phyloP scores from a whole-genome alignment of 805 yeast species.

The Hanseniaspora thailandica region DNA sequence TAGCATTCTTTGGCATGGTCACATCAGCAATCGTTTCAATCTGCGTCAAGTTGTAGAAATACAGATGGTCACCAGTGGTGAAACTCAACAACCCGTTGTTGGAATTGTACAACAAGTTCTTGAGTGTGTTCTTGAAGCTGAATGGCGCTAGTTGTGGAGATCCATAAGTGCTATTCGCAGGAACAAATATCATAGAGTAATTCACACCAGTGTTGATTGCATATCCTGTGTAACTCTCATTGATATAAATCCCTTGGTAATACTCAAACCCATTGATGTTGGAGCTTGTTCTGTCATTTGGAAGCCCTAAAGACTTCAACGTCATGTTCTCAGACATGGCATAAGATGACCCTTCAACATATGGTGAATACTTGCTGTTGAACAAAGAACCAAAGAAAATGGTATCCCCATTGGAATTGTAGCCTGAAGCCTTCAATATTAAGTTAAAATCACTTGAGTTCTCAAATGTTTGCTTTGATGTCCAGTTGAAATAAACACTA shows the following conservation, averaged over 20 bases:
- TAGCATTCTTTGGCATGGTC: conserved; percentile 30
- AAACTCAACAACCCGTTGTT: conserved; percentile 20
- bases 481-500: conserved; percentile 24
- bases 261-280: conserved; percentile 15
- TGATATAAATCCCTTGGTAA: conserved; percentile 33
- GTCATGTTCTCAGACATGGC: conserved; percentile 18
- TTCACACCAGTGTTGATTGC: conserved; percentile 37
- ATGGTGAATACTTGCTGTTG: conserved; percentile 26
- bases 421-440: conserved; percentile 23
- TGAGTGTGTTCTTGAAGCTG: not conserved
- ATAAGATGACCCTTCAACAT: conserved; percentile 23
- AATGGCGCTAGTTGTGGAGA: conserved; percentile 7
- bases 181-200: conserved; percentile 7
- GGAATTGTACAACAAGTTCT: conserved; percentile 4
- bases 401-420: conserved; percentile 26
- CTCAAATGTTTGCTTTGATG: conserved; percentile 19
- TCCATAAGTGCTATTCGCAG: not conserved
- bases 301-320: conserved; percentile 18
- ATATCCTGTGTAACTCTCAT: conserved; percentile 40
- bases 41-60: conserved; percentile 28
- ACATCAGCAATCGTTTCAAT: conserved; percentile 31
- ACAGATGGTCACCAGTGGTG: conserved; percentile 16
- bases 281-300: conserved; percentile 16
- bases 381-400: conserved; percentile 32
- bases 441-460: conserved; percentile 23